Evolutionary conservation across 2,329 filamentous ascomycete species (phyloP).

Genomic region (Parasarocladium wereldwijsianum): DNA sequence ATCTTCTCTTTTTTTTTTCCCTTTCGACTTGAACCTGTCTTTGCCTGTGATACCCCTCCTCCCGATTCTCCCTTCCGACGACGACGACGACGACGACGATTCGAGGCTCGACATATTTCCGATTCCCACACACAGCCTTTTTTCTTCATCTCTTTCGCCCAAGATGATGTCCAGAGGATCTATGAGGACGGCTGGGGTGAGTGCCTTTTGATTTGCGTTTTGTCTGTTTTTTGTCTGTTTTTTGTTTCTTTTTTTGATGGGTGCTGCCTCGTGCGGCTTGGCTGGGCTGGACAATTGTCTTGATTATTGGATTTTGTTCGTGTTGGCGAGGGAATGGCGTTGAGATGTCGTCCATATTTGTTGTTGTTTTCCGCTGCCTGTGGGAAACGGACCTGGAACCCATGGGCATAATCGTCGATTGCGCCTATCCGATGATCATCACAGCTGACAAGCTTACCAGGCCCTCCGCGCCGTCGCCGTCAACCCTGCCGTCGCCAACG

Average conservation of each 20-base stretch:
- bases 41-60: slow-evolving; percentile 4
- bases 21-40: too few relatives aligned
- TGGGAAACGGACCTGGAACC: too few relatives aligned
- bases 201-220: slow-evolving; percentile 12
- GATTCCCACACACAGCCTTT: slow-evolving; percentile 2
- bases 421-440: too few relatives aligned
- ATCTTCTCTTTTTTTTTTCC: slow-evolving; percentile 8
- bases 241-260: slow-evolving; percentile 4
- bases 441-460: slow-evolving; percentile 20
- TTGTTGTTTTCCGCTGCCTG: too few relatives aligned
- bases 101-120: too few relatives aligned
- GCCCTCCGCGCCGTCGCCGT: slow-evolving; percentile 36
- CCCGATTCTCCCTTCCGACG: slow-evolving; percentile 3
- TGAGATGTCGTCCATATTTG: too few relatives aligned
- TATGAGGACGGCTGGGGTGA: slow-evolving; percentile 41
- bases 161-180: slow-evolving; percentile 47
- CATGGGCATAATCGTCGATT: too few relatives aligned
- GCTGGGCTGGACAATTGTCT: too few relatives aligned
- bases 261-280: not conserved
- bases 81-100: too few relatives aligned
- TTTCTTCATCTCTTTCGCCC: slow-evolving; percentile 7
- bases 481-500: slow-evolving; percentile 23
- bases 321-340: too few relatives aligned
- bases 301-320: too few relatives aligned
- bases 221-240: slow-evolving; percentile 4